Evolutionary conservation across 2,329 filamentous ascomycete species (phyloP), one percentile per base, ranked within the genome.

Genomic region (Ophiostoma ulmi): DNA sequence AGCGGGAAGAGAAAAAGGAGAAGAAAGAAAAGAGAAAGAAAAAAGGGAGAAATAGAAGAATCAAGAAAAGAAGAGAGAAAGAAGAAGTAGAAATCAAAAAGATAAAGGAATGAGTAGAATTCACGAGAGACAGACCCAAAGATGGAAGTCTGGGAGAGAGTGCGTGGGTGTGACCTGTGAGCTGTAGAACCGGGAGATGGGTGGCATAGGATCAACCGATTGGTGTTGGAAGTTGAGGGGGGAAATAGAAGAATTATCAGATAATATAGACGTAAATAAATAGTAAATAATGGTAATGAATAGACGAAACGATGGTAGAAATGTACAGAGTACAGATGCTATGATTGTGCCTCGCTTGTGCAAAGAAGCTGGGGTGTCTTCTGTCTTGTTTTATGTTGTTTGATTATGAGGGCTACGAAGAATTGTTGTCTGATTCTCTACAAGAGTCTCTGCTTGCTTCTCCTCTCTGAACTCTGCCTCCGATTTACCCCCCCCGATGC

Each of bases 201-300:
- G 58, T 35, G 58, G 3, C 52, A 58, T 17, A 36, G 31, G 14
- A 63, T 63, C 58, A 38, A 64, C 61, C 35, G 61, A 64, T 64
- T 64, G 61, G 61, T 26, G 52, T 48, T 39, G 10, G 1, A 48
- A 48, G 44, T 48, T 48, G 44, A 48, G 55, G 26, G 55, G 26
- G 13, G 55, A 61, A 20, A n/a, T 52, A 36, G 26, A 36, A 36
- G 31, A 36, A 36, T 7, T 35, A 63, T 63, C 3, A 63, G 14
- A 36, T 35, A 44, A 31, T 26, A 58, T 17, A 63, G 6, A 63
- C 22, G 22, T 26, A 8, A 20, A 35, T 31, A 63, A 35, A 3
- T 1, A 61, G 55, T 36, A 35, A 35, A 35, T 31, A 31, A 31
- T 31, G 31, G 4, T 4, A 31, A 31, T 4, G 3, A 31, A 31